A percentile compares a stretch with the other conserved stretches of the same genome.
These are phyloP conservation scores for Clitoria ternatea DNA, from an alignment of 306 rosid genomes.

Conservation along the genomic window DNA sequence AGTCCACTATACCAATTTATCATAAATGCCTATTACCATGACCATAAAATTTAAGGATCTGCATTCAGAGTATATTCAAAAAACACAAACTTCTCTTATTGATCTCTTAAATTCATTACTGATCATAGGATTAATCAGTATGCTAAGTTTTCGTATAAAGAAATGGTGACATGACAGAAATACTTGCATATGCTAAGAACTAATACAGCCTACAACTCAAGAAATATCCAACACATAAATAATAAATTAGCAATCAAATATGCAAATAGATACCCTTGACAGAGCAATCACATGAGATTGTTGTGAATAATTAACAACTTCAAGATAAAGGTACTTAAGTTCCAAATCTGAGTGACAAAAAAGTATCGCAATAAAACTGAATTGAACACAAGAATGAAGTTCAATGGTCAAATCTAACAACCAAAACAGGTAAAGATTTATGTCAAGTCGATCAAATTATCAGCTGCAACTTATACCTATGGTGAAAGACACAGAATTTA, in stretches of 20 bases:
- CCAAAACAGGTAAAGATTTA: conserved; percentile 17
- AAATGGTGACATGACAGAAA: conserved; percentile 3
- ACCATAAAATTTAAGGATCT: neutral
- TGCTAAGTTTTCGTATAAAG: neutral
- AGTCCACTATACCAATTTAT: neutral
- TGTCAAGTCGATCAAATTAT: conserved; percentile 26
- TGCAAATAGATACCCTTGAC: neutral
- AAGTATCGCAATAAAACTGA: conserved; percentile 19
- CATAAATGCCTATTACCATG: neutral
- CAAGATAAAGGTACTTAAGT: conserved; percentile 1
- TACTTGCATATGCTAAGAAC: neutral
- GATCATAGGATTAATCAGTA: neutral
- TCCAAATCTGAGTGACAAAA: neutral
- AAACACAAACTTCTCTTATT: neutral
- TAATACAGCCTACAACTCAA: neutral
- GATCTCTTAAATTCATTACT: neutral
- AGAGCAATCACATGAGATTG: conserved; percentile 11
- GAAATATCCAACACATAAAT: neutral
- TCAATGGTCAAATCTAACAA: conserved; percentile 15
- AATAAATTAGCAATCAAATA: neutral
- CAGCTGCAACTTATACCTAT: conserved; percentile 22
- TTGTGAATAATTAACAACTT: conserved; percentile 24
- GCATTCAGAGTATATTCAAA: neutral
- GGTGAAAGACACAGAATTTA: conserved; percentile 11
- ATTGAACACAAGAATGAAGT: conserved; percentile 13